Conservation (phyloP, 192 early-diverging fungal genomes). For the Spizellomyces sp. region DNA sequence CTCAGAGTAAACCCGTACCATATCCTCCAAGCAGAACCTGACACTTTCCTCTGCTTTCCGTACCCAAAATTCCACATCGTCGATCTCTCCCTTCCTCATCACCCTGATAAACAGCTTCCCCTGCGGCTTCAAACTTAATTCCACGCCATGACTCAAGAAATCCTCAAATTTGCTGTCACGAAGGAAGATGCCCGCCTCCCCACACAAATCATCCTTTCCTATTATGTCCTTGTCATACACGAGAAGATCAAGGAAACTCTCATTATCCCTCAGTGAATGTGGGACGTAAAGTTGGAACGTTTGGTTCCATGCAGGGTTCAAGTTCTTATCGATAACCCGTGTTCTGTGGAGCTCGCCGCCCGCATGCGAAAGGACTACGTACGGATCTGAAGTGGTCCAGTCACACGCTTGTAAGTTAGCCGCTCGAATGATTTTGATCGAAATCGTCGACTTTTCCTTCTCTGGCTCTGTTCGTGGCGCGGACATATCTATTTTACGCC, state of each 20-base stretch:
- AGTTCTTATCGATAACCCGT: constrained; percentile 27
- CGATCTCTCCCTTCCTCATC: constrained; percentile 39
- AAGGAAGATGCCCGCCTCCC: constrained; percentile 24
- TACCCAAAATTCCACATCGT: constrained; percentile 49
- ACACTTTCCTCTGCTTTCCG: constrained; percentile 36
- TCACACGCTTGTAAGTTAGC: constrained; percentile 40
- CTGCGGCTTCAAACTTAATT: constrained; percentile 35
- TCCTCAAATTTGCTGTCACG: constrained; percentile 36
- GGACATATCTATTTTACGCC: constrained; percentile 21
- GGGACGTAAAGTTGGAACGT: constrained; percentile 30
- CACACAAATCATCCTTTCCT: constrained; percentile 38
- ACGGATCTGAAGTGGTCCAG: constrained; percentile 45
- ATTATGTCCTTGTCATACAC: constrained; percentile 43
- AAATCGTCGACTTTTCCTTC: constrained; percentile 14
- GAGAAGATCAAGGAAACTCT: constrained; percentile 37
- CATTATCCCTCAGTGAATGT: constrained; percentile 19
- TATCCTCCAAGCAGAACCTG: constrained; percentile 41
- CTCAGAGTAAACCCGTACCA: constrained; percentile 41
- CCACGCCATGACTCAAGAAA: constrained; percentile 42
- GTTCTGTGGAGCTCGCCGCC: constrained; percentile 32
- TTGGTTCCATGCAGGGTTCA: constrained; percentile 55
- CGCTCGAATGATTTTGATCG: constrained; percentile 43
- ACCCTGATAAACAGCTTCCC: constrained; percentile 43
- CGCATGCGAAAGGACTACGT: constrained; percentile 29
- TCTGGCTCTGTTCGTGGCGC: constrained; percentile 30